phyloP scores from a whole-genome alignment of 1,139 yeast genomes.

The Wickerhamomyces sp. region DNA sequence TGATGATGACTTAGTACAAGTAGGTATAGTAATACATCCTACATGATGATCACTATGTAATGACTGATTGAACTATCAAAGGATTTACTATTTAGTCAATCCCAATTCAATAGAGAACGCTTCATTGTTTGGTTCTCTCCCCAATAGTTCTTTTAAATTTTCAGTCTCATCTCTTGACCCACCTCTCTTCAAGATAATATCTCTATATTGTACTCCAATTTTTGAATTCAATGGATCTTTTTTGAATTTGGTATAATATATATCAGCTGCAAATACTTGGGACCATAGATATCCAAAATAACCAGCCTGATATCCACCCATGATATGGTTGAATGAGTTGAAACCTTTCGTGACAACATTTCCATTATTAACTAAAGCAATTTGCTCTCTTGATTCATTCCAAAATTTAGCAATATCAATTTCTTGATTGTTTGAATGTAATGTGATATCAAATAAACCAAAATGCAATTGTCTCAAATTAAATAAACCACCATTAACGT shows the following conservation, averaged over 20 bases:
- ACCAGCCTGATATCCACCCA: constrained; percentile 83
- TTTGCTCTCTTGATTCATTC: constrained; percentile 58
- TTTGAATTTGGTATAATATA: constrained; percentile 68
- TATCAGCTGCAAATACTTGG: constrained; percentile 79
- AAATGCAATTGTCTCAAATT: constrained; percentile 74
- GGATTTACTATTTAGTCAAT: constrained; percentile 1
- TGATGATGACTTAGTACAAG: no score
- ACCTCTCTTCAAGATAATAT: constrained; percentile 63
- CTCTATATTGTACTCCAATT: constrained; percentile 65
- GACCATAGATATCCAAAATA: constrained; percentile 87
- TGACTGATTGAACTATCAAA: no score
- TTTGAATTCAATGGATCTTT: constrained; percentile 59
- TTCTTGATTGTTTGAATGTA: constrained; percentile 50
- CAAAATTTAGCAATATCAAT: constrained; percentile 50
- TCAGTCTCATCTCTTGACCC: constrained; percentile 68
- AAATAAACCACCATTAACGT: constrained; percentile 68
- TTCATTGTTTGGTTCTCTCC: constrained; percentile 67
- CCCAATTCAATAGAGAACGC: constrained; percentile 70
- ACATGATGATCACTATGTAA: no score
- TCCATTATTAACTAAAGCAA: constrained; percentile 54
- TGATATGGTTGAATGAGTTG: constrained; percentile 69
- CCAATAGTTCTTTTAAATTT: constrained; percentile 59
- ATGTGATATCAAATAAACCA: constrained; percentile 68
- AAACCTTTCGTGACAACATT: constrained; percentile 57
- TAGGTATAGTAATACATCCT: no score